These are phyloP conservation scores for Fusarium ramigenum DNA, from an alignment of 2,329 filamentous ascomycete genomes.

Conservation along the genomic window DNA sequence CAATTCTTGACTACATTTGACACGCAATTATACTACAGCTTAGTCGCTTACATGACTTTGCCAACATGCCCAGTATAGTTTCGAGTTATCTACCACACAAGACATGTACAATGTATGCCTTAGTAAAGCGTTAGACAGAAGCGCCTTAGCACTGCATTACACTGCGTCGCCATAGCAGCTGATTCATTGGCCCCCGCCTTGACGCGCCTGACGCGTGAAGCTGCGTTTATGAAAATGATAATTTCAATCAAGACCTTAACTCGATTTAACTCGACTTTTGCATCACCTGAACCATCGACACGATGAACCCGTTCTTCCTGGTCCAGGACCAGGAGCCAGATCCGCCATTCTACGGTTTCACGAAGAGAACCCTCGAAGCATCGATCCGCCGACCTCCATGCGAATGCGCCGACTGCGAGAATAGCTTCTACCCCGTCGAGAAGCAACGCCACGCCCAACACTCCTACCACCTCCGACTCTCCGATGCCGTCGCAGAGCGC, in stretches of 20 bases:
- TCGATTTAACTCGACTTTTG: not conserved
- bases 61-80: too few relatives aligned
- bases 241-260: not conserved
- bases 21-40: too few relatives aligned
- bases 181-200: not conserved
- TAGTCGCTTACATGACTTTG: too few relatives aligned
- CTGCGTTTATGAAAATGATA: accelerated
- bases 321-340: not conserved
- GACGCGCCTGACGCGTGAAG: accelerated
- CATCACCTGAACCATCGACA: not conserved
- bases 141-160: not conserved
- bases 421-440: not conserved
- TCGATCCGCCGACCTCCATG: not conserved
- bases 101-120: too few relatives aligned
- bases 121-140: accelerated
- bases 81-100: too few relatives aligned
- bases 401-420: accelerated
- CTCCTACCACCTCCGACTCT: accelerated
- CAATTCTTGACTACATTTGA: too few relatives aligned
- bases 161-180: accelerated
- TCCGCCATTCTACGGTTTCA: too few relatives aligned
- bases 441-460: not conserved
- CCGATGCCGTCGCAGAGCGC: accelerated
- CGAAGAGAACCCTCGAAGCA: not conserved
- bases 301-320: not conserved